phyloP scores from a whole-genome alignment of 108 stramenopile genomes.

The Nitzschia inconspicua region DNA sequence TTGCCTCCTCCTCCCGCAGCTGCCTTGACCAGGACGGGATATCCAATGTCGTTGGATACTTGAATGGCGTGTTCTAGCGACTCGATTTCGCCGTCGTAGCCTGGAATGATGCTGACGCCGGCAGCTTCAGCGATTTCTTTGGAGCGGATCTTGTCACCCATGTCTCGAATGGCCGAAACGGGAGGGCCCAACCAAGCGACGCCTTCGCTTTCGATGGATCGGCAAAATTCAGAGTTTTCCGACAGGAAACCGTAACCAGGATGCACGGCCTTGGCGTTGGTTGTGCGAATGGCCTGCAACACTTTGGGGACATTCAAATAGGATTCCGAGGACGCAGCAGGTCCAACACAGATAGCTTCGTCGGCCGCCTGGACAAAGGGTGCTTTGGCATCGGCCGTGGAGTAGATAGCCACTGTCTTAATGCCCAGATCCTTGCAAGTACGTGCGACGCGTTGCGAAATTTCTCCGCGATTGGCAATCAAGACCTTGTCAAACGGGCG shows the following conservation, averaged over 20 bases:
- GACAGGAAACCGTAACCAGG: slow-evolving; percentile 91
- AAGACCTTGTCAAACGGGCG: slow-evolving; percentile 72
- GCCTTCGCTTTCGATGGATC: slow-evolving; percentile 38
- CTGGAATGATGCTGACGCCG: slow-evolving; percentile 88
- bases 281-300: slow-evolving; percentile 52
- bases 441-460: slow-evolving; percentile 87
- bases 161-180: slow-evolving; percentile 62
- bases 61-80: slow-evolving; percentile 38
- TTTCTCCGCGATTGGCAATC: slow-evolving; percentile 96
- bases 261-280: slow-evolving; percentile 89
- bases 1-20: slow-evolving; percentile 94
- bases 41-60: slow-evolving; percentile 59
- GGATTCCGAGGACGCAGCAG: slow-evolving; percentile 64
- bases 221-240: slow-evolving; percentile 87
- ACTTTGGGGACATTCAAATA: slow-evolving; percentile 83
- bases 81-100: slow-evolving; percentile 59
- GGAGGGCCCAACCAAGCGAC: slow-evolving; percentile 88
- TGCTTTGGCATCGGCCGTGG: slow-evolving; percentile 73
- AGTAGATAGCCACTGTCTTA: slow-evolving; percentile 83
- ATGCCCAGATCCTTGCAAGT: slow-evolving; percentile 73
- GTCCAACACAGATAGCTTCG: slow-evolving; percentile 82
- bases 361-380: slow-evolving; percentile 51
- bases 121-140: slow-evolving; percentile 64
- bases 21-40: slow-evolving; percentile 88
- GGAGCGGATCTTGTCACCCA: slow-evolving; percentile 90